Evolutionary conservation across 2,329 filamentous ascomycete genomes (phyloP), one percentile per base, ranked within the genome.

Genomic region (Penicillium digitatum): DNA sequence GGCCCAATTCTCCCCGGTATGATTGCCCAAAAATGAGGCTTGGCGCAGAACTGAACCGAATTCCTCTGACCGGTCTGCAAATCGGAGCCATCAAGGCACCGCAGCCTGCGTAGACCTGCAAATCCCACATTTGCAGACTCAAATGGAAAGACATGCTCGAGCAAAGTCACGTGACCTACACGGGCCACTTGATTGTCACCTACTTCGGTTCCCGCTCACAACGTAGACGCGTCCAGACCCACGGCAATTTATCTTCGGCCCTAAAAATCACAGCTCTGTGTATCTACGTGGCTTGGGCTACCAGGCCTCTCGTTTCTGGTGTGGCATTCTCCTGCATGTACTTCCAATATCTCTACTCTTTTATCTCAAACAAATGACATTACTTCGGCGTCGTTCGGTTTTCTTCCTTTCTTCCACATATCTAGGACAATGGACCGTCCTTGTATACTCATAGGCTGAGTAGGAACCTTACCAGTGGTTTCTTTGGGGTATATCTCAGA

Each of bases 321-420:
- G 42, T 54, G 42, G 43, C 47, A 45, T 57, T 57, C 49, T 56
- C 45, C 40, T 53, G 42, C 46, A 52, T 64, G 61, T 62, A 64
- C 57, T 57, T 63, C 62, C 55, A 16, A 44, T 43, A 43, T 62
- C 52, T 61, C 39, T 62, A 55, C 54, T 57, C 53, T 58, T 39
- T 50, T 44, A 35, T 40, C 38, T 32, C 39, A 44, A 51, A 38
- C 32, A 44, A 54, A 39, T 38, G 52, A 47, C 29, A 42, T 53
- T 49, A 32, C 38, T 34, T 27, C 26, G 40, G 27, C 32, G 26
- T 50, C 31, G n/a, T 24, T 27, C 12, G 3, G 5, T 3, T 11
- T 35, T 24, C 22, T 40, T 27, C 7, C 18, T 31, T 48, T 26
- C 6, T 32, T 22, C 18, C 18, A 45, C 1, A 12, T 34, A 8